Evolutionary conservation across 495 filamentous ascomycete genomes (phyloP).

Genomic region (Neurospora sp.): DNA sequence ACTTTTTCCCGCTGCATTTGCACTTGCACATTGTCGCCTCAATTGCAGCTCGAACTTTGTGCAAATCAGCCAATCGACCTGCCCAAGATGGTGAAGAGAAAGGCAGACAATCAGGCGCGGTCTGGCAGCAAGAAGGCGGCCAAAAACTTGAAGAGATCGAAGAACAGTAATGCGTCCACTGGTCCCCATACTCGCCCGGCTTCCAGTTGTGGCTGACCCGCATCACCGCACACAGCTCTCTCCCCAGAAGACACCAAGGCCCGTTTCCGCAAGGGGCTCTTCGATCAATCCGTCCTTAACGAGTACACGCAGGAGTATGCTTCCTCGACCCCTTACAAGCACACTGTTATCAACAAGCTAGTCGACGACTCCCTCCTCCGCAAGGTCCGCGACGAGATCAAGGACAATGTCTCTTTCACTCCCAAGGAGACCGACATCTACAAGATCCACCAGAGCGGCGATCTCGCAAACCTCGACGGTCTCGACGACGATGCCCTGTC

Average conservation of each 20-base stretch:
- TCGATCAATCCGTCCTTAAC: constrained; percentile 54
- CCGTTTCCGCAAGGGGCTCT: constrained; percentile 66
- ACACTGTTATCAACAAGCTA: constrained; percentile 74
- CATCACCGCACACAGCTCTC: constrained; percentile 25
- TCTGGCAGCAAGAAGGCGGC: constrained; percentile 23
- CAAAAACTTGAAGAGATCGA: constrained; percentile 30
- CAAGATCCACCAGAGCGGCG: constrained; percentile 97
- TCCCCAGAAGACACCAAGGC: constrained; percentile 34
- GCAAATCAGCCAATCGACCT: constrained; percentile 16
- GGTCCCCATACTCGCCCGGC: not conserved
- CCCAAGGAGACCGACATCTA: constrained; percentile 99
- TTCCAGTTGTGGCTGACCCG: constrained; percentile 10
- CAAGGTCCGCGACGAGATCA: constrained; percentile 79
- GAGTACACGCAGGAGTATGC: constrained; percentile 63
- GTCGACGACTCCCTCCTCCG: constrained; percentile 74
- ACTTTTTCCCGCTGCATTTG: constrained; percentile 1
- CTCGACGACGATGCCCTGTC: constrained; percentile 72
- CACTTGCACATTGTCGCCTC: not conserved
- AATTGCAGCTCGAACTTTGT: not conserved
- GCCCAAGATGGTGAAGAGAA: constrained; percentile 36
- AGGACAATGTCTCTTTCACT: constrained; percentile 81
- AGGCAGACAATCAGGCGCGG: constrained; percentile 24
- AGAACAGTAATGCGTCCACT: constrained; percentile 26
- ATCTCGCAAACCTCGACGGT: constrained; percentile 93
- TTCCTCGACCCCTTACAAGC: constrained; percentile 72